Base-by-base conservation (phyloP, 768 basidiomycete species). In the Phallus indusiatus region DNA sequence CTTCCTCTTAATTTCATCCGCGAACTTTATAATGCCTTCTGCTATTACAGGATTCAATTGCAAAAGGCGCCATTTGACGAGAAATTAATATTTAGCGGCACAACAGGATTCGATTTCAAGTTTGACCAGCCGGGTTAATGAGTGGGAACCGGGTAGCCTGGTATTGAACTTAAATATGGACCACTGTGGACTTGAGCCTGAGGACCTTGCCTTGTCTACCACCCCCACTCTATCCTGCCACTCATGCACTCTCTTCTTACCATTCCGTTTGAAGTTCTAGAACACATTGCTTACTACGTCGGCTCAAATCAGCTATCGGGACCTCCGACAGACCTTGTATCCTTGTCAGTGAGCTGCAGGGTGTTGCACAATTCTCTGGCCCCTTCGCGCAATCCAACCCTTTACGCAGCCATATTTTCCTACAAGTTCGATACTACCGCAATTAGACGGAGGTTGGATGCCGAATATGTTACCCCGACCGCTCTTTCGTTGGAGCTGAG, bases 251-350 rank as follows among this genome's bases (percentile, higher is more conserved):
- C 68, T 10, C 69, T 89, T 57, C 72, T 75, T 56, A 71, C 72
- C 6, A 71, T 93, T 48, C 90, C 90, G 14, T 80, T 80, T 61
- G 91, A 93, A 70, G 77, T 93, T 46, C 76, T 94, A 48, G 86
- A 92, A 67, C 82, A 83, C 54, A 84, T 94, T 64, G 88, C 88
- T 1, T 84, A 79, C 67, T 83, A 82, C 64, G 71, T 81, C 46
- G 82, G 78, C 8, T 81, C 81, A 3, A 66, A 77, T 5, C 63
- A 58, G 46, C 49, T 33, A 71, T 78, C 53, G 72, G 86, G 87
- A 17, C 85, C 88, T 8, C 86, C 85, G 16, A 73, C 79, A 1
- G 74, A 73, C 35, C 71, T 91, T 33, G 55, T 78, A n/a, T 73
- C 84, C 11, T 72, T 92, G 20, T 74, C 88, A 16, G 63, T 71